Percentiles rank a stretch among this genome's conserved stretches.
phyloP scores from a whole-genome alignment of 805 yeast genomes.

The Yarrowia porcina region DNA sequence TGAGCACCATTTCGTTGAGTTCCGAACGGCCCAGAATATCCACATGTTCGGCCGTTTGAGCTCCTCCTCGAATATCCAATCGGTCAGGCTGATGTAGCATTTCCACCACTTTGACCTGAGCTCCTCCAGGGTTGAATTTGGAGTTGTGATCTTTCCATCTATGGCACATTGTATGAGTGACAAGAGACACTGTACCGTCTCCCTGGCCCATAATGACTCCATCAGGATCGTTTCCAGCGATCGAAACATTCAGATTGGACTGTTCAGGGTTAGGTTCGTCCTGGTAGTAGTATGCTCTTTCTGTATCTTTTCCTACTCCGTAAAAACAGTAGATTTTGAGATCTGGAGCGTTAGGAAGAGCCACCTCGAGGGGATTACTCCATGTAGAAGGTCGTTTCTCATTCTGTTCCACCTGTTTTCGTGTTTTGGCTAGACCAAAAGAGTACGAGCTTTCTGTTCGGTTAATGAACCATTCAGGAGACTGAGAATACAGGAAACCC shows the following conservation, averaged over 20 bases:
- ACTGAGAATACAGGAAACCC: constrained; percentile 56
- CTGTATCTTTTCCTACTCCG: constrained; percentile 97
- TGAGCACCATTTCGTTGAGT: constrained; percentile 77
- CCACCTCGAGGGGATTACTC: constrained; percentile 92
- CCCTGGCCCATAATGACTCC: constrained; percentile 87
- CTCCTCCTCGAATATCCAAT: constrained; percentile 95
- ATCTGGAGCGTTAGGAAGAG: constrained; percentile 90
- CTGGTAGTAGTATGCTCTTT: constrained; percentile 82
- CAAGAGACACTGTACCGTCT: constrained; percentile 88
- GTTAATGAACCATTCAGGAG: constrained; percentile 74
- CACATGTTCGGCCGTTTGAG: constrained; percentile 96
- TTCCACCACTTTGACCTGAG: constrained; percentile 77
- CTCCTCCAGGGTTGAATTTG: constrained; percentile 73
- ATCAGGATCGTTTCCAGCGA: constrained; percentile 59
- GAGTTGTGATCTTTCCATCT: constrained; percentile 69
- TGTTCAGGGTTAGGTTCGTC: constrained; percentile 56
- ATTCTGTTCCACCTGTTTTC: constrained; percentile 58
- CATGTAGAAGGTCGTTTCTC: constrained; percentile 75
- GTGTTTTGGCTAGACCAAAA: constrained; percentile 64
- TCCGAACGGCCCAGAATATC: constrained; percentile 93
- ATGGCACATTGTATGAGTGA: constrained; percentile 88
- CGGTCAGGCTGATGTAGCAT: constrained; percentile 90
- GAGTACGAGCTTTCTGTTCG: constrained; percentile 72
- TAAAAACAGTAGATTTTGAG: constrained; percentile 85
- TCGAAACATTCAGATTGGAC: constrained; percentile 62